A percentile compares a stretch with the other conserved stretches of the same genome.
Conservation (phyloP, 768 basidiomycete species). For the Psilocybe sp. region DNA sequence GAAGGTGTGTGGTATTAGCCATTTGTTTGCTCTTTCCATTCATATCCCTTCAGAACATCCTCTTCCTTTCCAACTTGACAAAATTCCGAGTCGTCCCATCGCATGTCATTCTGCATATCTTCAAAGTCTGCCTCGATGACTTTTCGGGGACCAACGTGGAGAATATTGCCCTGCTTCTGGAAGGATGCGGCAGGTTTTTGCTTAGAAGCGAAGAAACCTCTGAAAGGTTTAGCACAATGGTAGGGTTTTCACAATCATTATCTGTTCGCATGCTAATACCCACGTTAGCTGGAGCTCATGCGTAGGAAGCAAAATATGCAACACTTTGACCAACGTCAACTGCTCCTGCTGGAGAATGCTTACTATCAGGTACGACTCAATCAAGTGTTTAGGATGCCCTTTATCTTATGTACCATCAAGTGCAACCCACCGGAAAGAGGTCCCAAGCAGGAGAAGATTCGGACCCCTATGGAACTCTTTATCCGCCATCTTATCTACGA, state of each 20-base stretch:
- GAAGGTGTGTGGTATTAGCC: constrained; percentile 51
- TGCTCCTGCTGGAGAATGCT: constrained; percentile 91
- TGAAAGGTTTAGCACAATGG: constrained; percentile 88
- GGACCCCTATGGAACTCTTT: constrained; percentile 87
- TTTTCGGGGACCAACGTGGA: constrained; percentile 92
- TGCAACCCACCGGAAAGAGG: constrained; percentile 96
- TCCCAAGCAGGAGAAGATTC: constrained; percentile 81
- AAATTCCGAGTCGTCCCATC: constrained; percentile 91
- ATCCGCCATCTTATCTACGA: constrained; percentile 94
- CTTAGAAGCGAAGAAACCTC: constrained; percentile 85
- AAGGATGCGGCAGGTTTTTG: constrained; percentile 92
- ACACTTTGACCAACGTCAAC: constrained; percentile 89
- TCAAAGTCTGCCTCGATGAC: constrained; percentile 97
- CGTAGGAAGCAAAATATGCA: constrained; percentile 90
- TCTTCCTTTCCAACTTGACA: constrained; percentile 88
- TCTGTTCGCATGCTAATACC: not conserved
- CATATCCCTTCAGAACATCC: constrained; percentile 63
- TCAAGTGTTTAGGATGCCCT: not conserved
- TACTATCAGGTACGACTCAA: constrained; percentile 80
- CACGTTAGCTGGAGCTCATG: constrained; percentile 82
- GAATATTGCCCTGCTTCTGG: constrained; percentile 85
- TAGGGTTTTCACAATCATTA: constrained; percentile 26
- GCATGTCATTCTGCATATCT: constrained; percentile 90
- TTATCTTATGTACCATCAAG: constrained; percentile 33
- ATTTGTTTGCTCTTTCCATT: not conserved